phyloP scores from a whole-genome alignment of 2,329 filamentous ascomycete species.

The Leptographium radiaticola region DNA sequence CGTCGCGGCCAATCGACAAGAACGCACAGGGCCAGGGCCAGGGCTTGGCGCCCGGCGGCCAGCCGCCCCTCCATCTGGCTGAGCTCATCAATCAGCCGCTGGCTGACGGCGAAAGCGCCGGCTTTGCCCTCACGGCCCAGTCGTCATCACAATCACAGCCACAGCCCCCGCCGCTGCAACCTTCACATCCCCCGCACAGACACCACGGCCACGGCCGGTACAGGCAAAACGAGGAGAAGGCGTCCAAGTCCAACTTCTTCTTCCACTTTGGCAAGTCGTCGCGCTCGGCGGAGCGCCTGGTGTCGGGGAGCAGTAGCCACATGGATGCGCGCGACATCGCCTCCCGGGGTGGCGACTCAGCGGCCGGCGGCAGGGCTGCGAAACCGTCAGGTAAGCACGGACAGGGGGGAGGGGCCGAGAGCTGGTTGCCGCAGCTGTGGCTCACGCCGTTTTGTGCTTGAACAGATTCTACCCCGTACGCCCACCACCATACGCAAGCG shows the following conservation, averaged over 20 bases:
- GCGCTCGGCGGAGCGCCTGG: constrained; percentile 25
- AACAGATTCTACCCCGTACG: constrained; percentile 9
- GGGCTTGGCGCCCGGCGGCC: neutral
- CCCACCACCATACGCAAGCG: constrained; percentile 12
- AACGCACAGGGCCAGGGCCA: constrained; percentile 14
- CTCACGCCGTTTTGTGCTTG: constrained; percentile 11
- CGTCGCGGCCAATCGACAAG: constrained; percentile 30
- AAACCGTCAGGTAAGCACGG: constrained; percentile 19
- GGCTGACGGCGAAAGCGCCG: constrained; percentile 15
- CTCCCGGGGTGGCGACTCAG: constrained; percentile 22
- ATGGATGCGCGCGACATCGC: constrained; percentile 11
- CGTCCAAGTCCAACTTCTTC: constrained; percentile 34
- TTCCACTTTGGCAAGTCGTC: constrained; percentile 36
- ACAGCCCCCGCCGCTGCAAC: constrained; percentile 11
- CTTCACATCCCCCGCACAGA: constrained; percentile 12
- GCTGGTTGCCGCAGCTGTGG: neutral
- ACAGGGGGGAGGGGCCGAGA: neutral
- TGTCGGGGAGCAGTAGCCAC: neutral
- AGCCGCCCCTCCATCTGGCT: constrained; percentile 18
- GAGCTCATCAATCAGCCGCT: constrained; percentile 17
- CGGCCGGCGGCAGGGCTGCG: constrained; percentile 16
- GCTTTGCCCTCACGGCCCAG: constrained; percentile 9
- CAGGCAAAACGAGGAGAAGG: constrained; percentile 25
- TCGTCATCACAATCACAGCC: neutral
- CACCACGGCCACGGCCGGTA: constrained; percentile 10